Evolutionary conservation across 345 rosid species (phyloP).

Genomic region (Acer yangbiense): DNA sequence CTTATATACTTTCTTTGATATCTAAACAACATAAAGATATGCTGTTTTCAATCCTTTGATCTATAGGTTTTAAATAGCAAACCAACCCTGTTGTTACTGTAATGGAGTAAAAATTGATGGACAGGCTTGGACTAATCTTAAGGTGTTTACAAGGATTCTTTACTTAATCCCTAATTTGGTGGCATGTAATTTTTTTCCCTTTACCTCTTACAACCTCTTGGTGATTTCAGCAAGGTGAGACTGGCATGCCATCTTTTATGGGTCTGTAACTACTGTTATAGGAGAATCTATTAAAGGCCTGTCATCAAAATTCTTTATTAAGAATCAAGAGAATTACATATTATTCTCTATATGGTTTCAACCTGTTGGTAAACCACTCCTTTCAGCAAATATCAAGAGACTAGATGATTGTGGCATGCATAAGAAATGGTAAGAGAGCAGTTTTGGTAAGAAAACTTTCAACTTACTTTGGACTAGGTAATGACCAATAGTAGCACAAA

Average conservation of each 20-base stretch:
- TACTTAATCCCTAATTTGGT: slow-evolving; percentile 4
- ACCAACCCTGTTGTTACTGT: slow-evolving; percentile 21
- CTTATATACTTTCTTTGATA: not conserved
- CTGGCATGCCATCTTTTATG: not conserved
- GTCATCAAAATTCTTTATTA: not conserved
- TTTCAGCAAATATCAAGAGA: not conserved
- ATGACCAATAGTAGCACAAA: not conserved
- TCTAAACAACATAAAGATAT: not conserved
- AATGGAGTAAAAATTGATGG: slow-evolving; percentile 18
- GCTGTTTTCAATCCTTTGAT: not conserved
- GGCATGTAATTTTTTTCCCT: slow-evolving; percentile 7
- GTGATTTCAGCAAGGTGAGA: slow-evolving; percentile 17
- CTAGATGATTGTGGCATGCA: not conserved
- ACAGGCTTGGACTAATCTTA: slow-evolving; percentile 10
- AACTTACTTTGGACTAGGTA: not conserved
- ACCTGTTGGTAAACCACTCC: not conserved
- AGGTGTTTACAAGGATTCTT: slow-evolving; percentile 15
- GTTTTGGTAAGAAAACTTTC: not conserved
- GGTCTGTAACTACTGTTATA: not conserved
- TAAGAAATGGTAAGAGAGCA: not conserved
- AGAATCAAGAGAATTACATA: not conserved
- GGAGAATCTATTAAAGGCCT: not conserved
- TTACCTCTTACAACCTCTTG: slow-evolving; percentile 10
- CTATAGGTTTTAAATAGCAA: slow-evolving; percentile 12
- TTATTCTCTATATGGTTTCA: not conserved